Percentiles rank a stretch among this genome's conserved stretches.
phyloP scores from a whole-genome alignment of 2,329 filamentous ascomycete genomes.

The Volutella citrinella region DNA sequence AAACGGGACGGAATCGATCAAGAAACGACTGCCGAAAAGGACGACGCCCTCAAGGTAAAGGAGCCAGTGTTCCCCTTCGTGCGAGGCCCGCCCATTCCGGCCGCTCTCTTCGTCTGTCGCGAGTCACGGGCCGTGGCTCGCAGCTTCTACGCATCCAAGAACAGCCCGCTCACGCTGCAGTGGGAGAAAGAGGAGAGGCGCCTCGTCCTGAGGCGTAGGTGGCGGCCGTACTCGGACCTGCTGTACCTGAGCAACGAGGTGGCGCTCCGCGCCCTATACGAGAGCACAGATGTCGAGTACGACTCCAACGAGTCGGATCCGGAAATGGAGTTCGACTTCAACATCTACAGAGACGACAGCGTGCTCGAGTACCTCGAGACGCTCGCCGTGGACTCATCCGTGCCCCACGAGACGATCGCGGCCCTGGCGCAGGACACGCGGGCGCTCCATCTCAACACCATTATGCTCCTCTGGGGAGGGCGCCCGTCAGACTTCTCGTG shows the following conservation, averaged over 20 bases:
- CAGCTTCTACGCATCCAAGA: too few species aligned
- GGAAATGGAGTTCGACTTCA: conserved; percentile 25
- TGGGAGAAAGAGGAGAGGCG: conserved; percentile 9
- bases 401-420: too few species aligned
- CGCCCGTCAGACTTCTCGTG: too few species aligned
- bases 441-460: too few species aligned
- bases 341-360: conserved; percentile 10
- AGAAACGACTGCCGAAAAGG: not conserved
- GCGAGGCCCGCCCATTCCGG: conserved; percentile 17
- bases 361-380: conserved; percentile 11
- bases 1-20: too few species aligned
- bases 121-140: conserved; percentile 23
- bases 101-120: conserved; percentile 13
- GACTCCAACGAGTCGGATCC: conserved; percentile 15
- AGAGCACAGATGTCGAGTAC: conserved; percentile 1
- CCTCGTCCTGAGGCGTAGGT: too few species aligned
- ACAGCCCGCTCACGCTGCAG: conserved; percentile 5
- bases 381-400: too few species aligned
- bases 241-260: too few species aligned
- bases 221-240: too few species aligned
- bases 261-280: not conserved
- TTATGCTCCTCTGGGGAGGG: too few species aligned
- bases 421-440: too few species aligned
- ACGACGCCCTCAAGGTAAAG: conserved; percentile 1
- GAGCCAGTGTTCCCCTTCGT: too few species aligned